Base-by-base conservation (phyloP, 176 grass and related monocot genomes). In the Ensete glaucum region DNA sequence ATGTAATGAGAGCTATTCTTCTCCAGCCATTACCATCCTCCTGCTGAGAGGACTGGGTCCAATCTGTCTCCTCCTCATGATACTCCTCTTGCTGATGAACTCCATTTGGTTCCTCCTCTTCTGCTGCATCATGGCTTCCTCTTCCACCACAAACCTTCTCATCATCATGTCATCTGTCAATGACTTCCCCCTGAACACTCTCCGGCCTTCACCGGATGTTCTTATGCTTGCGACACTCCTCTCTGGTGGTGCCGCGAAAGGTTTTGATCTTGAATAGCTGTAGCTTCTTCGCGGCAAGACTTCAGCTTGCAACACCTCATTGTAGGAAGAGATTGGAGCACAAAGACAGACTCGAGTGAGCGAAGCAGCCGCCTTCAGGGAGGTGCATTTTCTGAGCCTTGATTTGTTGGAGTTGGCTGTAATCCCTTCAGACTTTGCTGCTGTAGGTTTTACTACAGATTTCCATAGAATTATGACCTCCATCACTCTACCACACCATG, bases 321-420 rank as follows among this genome's bases (percentile, higher is more conserved):
- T 99, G 81, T 99, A 99, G 0, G 96, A 91, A 9, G 91, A 99
- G 79, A 99, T 99, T 15, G 96, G 96, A 23, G 86, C 96, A 64
- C 96, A 99, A 5, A 99, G 90, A 76, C 96, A 99, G 27, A 99
- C 96, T n/a, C 96, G 75, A 60, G 96, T 99, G 90, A 99, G 95
- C 12, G 91, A 95, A 59, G 88, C 83, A 56, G 96, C 96, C 52
- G 86, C 91, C 85, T 89, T 99, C 15, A 91, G 76, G 11, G 96
- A 99, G 78, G 91, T 89, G 51, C 90, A 99, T 80, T 91, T 99
- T 50, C 90, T 89, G 71, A 99, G 85, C 76, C 51, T 81, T 50
- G 57, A 14, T 60, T 62, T 72, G 54, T 24, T 9, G 73, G 73
- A 52, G 66, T 72, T 9, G 29, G 76, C 21, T 22, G 23, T 19